Evolutionary conservation across 441 rosid species (phyloP).

Genomic region (Isatis lusitanica): DNA sequence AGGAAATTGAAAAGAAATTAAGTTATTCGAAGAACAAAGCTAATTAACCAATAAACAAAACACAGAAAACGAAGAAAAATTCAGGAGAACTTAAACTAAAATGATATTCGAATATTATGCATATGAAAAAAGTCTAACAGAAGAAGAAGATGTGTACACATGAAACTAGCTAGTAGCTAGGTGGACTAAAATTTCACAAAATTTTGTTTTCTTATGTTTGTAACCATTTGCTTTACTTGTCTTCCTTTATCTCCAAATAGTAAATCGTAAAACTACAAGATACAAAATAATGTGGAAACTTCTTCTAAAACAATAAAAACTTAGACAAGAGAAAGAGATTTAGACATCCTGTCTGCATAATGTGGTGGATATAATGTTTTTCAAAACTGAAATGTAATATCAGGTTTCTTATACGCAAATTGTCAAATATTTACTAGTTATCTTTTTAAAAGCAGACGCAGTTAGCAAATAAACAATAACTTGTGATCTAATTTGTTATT

Average conservation of each 20-base stretch:
- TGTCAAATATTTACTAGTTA: neutral
- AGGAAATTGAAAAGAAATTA: neutral
- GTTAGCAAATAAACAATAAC: neutral
- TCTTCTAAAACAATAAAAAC: neutral
- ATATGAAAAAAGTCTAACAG: neutral
- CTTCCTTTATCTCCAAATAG: conserved; percentile 7
- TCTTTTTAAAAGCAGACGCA: neutral
- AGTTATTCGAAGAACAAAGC: neutral
- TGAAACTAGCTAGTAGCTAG: neutral
- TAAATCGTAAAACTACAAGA: neutral
- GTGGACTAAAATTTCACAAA: conserved; percentile 13
- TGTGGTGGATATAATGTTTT: neutral
- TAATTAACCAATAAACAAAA: neutral
- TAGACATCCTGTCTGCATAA: too few species aligned
- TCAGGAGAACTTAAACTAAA: neutral
- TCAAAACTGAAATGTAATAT: neutral
- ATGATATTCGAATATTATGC: neutral
- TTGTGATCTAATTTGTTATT: neutral
- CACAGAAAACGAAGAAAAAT: neutral
- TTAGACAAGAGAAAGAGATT: too few species aligned
- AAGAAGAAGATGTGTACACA: neutral
- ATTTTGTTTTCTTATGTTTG: conserved; percentile 26
- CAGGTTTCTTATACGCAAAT: neutral
- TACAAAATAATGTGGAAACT: neutral
- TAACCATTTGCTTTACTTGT: neutral